Conservation (phyloP, 129 eudicot genomes). For the Arctium lappa region DNA sequence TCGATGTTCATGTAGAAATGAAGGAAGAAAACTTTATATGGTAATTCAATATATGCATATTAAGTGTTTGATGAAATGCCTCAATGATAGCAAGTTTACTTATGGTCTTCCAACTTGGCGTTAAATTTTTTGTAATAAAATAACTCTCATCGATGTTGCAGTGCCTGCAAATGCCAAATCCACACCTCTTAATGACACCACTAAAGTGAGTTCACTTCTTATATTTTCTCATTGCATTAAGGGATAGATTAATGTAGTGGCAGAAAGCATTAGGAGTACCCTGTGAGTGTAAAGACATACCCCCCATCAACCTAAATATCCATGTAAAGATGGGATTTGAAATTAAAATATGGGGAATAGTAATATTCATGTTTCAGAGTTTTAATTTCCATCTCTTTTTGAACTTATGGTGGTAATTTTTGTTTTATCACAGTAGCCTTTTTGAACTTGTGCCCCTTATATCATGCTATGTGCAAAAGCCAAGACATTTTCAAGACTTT, state of each 20-base stretch:
- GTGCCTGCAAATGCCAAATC: neutral
- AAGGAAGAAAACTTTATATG: neutral
- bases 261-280: neutral
- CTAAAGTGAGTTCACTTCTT: no score
- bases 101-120: neutral
- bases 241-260: neutral
- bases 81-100: neutral
- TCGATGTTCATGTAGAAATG: neutral
- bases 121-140: neutral
- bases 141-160: neutral
- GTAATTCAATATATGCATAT: neutral
- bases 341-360: no score
- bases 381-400: no score
- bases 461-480: neutral
- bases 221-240: no score
- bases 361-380: no score
- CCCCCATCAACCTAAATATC: neutral
- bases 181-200: neutral
- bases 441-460: neutral
- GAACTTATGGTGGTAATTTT: neutral
- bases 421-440: neutral
- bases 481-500: neutral
- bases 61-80: neutral
- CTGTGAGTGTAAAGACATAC: neutral
- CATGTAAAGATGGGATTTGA: no score